These are phyloP conservation scores for Epichloe elymi DNA, from an alignment of 2,329 filamentous ascomycete species.

Conservation along the genomic window DNA sequence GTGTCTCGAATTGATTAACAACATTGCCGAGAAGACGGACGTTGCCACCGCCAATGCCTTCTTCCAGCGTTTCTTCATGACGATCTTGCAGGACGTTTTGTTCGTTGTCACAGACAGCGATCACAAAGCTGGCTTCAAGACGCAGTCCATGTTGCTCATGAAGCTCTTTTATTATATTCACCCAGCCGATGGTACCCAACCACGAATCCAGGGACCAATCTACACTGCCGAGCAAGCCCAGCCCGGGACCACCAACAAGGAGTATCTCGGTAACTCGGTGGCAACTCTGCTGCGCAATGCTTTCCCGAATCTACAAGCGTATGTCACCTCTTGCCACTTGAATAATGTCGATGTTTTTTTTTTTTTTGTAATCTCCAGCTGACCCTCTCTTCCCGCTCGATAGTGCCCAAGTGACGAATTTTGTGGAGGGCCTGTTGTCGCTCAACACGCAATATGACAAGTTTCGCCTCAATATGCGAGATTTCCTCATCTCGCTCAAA, in stretches of 20 bases:
- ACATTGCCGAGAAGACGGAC: constrained; percentile 91
- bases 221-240: constrained; percentile 76
- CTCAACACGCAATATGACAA: constrained; percentile 81
- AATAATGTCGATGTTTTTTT: neutral
- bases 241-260: constrained; percentile 72
- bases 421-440: constrained; percentile 80
- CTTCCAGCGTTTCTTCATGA: constrained; percentile 95
- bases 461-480: constrained; percentile 90
- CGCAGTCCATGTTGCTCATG: constrained; percentile 83
- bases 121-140: constrained; percentile 98
- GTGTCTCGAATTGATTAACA: constrained; percentile 94
- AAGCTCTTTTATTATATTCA: constrained; percentile 96
- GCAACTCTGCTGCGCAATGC: constrained; percentile 73
- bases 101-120: constrained; percentile 96
- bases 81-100: constrained; percentile 94
- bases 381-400: constrained; percentile 12
- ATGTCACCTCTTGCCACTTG: constrained; percentile 26
- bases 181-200: constrained; percentile 49
- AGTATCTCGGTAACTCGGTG: constrained; percentile 83
- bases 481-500: constrained; percentile 94
- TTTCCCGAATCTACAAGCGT: constrained; percentile 87
- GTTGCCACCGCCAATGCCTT: constrained; percentile 77
- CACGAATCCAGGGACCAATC: constrained; percentile 86
- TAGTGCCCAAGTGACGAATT: constrained; percentile 75
- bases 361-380: constrained; percentile 14